phyloP scores from a whole-genome alignment of 352 stramenopile species.

The Globisporangium takayamanum region DNA sequence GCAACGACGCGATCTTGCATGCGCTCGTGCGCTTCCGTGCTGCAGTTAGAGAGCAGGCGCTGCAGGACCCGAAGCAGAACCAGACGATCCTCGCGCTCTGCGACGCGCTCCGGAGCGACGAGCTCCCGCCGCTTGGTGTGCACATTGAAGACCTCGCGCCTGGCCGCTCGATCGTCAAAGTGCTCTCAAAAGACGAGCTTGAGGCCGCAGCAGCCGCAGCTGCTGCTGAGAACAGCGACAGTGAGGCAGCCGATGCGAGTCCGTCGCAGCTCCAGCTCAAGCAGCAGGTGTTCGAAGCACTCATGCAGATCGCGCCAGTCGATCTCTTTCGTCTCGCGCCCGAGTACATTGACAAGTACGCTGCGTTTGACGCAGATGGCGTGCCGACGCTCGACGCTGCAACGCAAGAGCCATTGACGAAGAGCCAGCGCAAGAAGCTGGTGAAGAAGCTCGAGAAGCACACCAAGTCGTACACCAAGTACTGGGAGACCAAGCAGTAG shows the following conservation, averaged over 20 bases:
- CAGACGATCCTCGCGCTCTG: too few relatives aligned
- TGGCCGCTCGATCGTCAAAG: too few relatives aligned
- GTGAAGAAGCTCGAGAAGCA: constrained; percentile 69
- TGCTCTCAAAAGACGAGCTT: too few relatives aligned
- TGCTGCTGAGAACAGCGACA: too few relatives aligned
- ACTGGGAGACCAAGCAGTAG: constrained; percentile 29
- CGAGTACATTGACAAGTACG: constrained; percentile 46
- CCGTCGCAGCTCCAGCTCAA: constrained; percentile 10
- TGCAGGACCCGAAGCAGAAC: too few relatives aligned
- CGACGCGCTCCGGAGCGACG: too few relatives aligned
- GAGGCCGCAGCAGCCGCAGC: too few relatives aligned
- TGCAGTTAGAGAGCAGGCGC: too few relatives aligned
- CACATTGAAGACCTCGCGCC: too few relatives aligned
- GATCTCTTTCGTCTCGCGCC: constrained; percentile 42
- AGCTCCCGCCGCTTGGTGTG: too few relatives aligned
- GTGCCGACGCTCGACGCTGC: constrained; percentile 41
- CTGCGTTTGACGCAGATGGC: constrained; percentile 45
- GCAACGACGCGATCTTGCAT: too few relatives aligned
- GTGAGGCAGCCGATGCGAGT: neutral
- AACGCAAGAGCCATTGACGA: constrained; percentile 35
- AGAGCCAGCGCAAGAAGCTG: constrained; percentile 76
- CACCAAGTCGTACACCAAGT: constrained; percentile 57
- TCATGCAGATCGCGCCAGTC: constrained; percentile 59
- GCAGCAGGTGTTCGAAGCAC: constrained; percentile 45
- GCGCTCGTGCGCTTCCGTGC: too few relatives aligned